Percentiles rank a stretch among this genome's conserved stretches.
Evolutionary conservation across 805 yeast species (phyloP).

Genomic region (Sporopachydermia lactativora): DNA sequence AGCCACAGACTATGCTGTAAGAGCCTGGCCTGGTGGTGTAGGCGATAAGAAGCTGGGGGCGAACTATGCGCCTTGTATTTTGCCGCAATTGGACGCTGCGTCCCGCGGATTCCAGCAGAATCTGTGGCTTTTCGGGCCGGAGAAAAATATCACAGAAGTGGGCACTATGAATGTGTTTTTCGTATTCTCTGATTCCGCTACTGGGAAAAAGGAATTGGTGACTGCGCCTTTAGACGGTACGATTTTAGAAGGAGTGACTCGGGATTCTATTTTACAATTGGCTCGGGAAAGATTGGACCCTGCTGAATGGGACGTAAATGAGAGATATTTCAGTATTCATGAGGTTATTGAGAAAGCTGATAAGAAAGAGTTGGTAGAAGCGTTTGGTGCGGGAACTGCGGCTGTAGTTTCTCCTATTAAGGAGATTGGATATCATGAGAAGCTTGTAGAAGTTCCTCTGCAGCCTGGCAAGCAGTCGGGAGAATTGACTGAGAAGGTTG

Average conservation of each 20-base stretch:
- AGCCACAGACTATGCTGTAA: conserved; percentile 90
- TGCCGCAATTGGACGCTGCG: conserved; percentile 86
- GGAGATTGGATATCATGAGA: conserved; percentile 68
- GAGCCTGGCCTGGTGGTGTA: conserved; percentile 99
- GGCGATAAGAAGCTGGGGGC: conserved; percentile 97
- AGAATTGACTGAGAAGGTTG: conserved; percentile 60
- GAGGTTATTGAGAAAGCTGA: conserved; percentile 70
- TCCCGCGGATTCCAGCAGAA: conserved; percentile 88
- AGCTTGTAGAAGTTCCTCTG: conserved; percentile 65
- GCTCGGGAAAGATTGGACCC: conserved; percentile 65
- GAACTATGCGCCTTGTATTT: conserved; percentile 90
- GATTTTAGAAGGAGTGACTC: conserved; percentile 90
- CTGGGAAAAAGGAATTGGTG: conserved; percentile 81
- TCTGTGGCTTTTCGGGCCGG: conserved; percentile 91
- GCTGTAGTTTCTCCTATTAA: conserved; percentile 92
- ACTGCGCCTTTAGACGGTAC: conserved; percentile 98
- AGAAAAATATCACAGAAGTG: conserved; percentile 80
- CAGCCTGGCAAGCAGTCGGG: conserved; percentile 71
- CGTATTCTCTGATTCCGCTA: conserved; percentile 58
- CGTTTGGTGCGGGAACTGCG: conserved; percentile 96
- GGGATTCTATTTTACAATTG: conserved; percentile 72
- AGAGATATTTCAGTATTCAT: conserved; percentile 68
- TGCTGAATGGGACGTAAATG: conserved; percentile 69
- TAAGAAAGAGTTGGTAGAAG: conserved; percentile 80
- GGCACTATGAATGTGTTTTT: conserved; percentile 96